Base-by-base conservation (phyloP, 768 basidiomycete genomes). In the Albatrellus ellisii region DNA sequence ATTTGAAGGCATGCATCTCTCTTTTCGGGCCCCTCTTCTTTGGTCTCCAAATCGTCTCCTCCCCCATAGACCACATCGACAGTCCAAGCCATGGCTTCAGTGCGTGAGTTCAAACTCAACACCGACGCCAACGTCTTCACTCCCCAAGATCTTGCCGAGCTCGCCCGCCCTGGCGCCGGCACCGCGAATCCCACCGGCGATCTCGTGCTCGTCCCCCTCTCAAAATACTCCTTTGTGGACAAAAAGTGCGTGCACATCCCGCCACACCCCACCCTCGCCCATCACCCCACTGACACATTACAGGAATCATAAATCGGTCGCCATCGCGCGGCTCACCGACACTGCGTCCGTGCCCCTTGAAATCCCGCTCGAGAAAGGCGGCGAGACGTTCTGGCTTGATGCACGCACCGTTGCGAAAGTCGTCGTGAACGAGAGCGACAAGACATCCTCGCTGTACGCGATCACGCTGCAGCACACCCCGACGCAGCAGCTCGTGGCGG, bases 311-410 rank as follows among this genome's bases (percentile, higher is more conserved):
- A 86, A 80, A 54, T 75, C 72, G 8, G 65, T 87, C 42, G 69
- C 69, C 50, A 59, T 89, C 41, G 66, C 73, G 11, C 66, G 79
- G 22, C 62, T 86, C 42, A 72, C 72, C 41, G 66, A 71, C 2
- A 57, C 61, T 14, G 61, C 63, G 10, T n/a, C n/a, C n/a, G 56
- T 66, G 42, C 67, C 75, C 1, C 54, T 78, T 28, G 64, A 77
- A 46, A 65, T 83, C 42, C 65, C 75, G 64, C 68, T 87, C 27
- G 62, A 70, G 18, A 72, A 75, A 36, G 81, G 75, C 7, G 85
- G 84, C 17, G 77, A 84, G 34, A 69, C 70, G 2, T 88, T 90
- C 62, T 90, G 87, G 87, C 66, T 90, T 10, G 71, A 77, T 39
- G 60, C 68, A 2, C 68, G 73, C 33, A 83, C 79, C n/a, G 57